Conservation (phyloP, 2,329 filamentous ascomycete species). For the Colletotrichum higginsianum region DNA sequence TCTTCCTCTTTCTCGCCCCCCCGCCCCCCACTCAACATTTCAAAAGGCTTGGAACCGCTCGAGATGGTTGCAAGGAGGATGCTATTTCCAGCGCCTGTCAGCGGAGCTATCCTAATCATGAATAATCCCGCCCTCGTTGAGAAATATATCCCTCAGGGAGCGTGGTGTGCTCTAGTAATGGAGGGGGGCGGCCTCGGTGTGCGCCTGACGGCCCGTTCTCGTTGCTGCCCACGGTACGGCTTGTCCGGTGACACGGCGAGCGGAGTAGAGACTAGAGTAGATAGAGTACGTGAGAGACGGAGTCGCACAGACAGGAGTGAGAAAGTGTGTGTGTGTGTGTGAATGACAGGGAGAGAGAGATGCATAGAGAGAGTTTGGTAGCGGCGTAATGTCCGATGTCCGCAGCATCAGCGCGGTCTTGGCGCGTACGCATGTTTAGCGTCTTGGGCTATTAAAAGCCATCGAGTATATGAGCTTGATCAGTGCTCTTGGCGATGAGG, state of each 20-base stretch:
- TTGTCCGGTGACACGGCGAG: neutral
- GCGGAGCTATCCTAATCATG: neutral
- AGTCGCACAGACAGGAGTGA: too few relatives aligned
- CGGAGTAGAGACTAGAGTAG: too few relatives aligned
- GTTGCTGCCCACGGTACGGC: neutral
- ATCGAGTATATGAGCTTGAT: constrained; percentile 40
- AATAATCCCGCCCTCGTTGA: too few relatives aligned
- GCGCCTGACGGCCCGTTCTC: neutral
- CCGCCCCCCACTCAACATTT: too few relatives aligned
- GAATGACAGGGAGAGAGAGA: neutral
- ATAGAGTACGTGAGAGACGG: too few relatives aligned
- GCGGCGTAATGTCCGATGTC: neutral
- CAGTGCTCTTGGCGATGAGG: constrained; percentile 37
- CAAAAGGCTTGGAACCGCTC: neutral
- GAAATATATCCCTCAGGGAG: too few relatives aligned
- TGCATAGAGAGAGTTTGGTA: too few relatives aligned
- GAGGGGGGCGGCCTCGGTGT: constrained; percentile 7
- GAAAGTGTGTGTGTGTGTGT: too few relatives aligned
- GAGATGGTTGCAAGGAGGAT: constrained; percentile 23
- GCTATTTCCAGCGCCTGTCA: constrained; percentile 18
- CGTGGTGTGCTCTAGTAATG: neutral
- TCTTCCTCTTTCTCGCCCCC: too few relatives aligned
- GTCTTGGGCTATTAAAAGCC: constrained; percentile 39
- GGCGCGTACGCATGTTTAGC: constrained; percentile 22
- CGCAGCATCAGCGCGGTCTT: constrained; percentile 1